phyloP scores from a whole-genome alignment of 305 asterid species.

The Fraxinus platypoda region DNA sequence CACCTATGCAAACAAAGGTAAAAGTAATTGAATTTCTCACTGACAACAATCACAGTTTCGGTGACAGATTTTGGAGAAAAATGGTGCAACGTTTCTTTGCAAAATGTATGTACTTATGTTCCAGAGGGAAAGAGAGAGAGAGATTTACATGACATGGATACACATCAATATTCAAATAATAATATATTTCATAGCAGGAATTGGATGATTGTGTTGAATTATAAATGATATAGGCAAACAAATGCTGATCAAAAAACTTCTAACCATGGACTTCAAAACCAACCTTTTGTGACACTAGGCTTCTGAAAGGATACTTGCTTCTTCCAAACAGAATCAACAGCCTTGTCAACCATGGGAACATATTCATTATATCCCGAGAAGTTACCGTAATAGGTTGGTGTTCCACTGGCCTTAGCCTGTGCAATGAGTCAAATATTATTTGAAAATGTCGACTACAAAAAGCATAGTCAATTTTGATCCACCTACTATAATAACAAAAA shows the following conservation, averaged over 20 bases:
- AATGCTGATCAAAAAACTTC: background rate
- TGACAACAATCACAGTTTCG: background rate
- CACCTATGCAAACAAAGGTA: background rate
- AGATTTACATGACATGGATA: background rate
- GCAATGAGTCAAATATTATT: constrained; percentile 20
- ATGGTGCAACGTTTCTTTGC: background rate
- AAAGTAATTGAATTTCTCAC: background rate
- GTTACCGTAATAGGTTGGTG: constrained; percentile 50
- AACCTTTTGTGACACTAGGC: constrained; percentile 62
- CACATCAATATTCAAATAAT: background rate
- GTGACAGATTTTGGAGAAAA: background rate
- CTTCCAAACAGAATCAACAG: constrained; percentile 93
- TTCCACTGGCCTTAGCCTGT: constrained; percentile 81
- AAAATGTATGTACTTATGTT: background rate
- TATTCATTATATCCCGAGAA: constrained; percentile 86
- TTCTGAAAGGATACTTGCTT: constrained; percentile 59
- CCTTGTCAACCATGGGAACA: constrained; percentile 99
- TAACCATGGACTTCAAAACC: constrained; percentile 12
- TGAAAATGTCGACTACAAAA: background rate
- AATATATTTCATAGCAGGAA: background rate
- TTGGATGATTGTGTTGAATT: background rate
- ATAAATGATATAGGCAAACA: background rate
- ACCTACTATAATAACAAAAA: background rate
- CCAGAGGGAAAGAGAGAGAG: background rate
- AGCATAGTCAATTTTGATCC: background rate